Evolutionary conservation across 176 grass and related monocot species (phyloP), one percentile per base, ranked within the genome.

Genomic region (Aegilops longissima): DNA sequence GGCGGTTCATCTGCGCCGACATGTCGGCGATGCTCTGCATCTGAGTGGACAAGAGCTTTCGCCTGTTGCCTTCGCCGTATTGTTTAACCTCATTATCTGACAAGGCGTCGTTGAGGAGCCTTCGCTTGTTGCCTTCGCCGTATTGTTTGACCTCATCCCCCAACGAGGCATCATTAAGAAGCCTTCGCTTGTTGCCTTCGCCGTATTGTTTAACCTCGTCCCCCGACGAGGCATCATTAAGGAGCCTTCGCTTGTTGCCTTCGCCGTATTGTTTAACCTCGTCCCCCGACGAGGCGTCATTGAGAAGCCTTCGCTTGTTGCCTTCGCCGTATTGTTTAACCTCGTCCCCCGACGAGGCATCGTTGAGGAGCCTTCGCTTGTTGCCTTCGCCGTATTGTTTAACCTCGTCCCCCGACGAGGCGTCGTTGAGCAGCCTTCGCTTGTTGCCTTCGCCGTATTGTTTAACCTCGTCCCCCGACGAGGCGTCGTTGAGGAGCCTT

Each of bases 1-100:
- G 85, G 2, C 85, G 89, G 81, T 87, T 87, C 1, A 80, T 25
- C 20, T 87, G 81, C 5, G 67, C 36, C 2, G 89, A 84, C 84
- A 74, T 80, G 81, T 45, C 42, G 9, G 85, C 89, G 76, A 91
- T 87, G 76, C 36, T 39, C 8, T 84, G 67, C 35, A 80, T 30
- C 69, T 91, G 76, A 0, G 5, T 2, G 8, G 81, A 68, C 61
- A 84, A 47, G 17, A 80, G 76, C 68, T 12, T 65, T 38, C 83
- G 71, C 61, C 6, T 63, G n/a, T 12, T 25, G 27, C 31, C 34
- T 65, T 2, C 64, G 56, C 56, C 56, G 8, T 59, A 59, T 9
- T 59, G 56, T 21, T 59, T 59, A 59, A 59, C 56, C 56, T 59
- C 56, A 1, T 59, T 9, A 2, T 9, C 18, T 0, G 16, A 54